Evolutionary conservation across 1,284 basidiomycete species (phyloP), one percentile per base, ranked within the genome.

Genomic region (Rhizopogon parksii): DNA sequence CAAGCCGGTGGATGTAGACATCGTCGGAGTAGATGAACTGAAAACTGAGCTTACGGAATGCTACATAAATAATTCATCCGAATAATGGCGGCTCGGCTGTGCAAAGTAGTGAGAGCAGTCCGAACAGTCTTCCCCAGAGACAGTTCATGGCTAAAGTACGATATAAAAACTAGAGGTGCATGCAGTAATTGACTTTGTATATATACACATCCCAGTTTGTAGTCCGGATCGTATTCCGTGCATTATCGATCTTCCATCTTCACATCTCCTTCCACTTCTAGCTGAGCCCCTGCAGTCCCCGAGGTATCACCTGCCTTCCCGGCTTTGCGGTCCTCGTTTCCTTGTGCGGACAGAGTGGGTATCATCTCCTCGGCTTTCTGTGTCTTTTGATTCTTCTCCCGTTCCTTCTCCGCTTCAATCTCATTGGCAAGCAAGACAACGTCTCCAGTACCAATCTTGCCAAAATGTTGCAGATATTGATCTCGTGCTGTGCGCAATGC

Each of bases 371-470:
- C 73, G 37, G 45, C 58, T 56, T 64, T 70, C 52, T 64, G 64
- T 6, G 51, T 52, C 56, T 58, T 67, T 47, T 70, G 66, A 46
- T 35, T 38, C 51, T 45, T 49, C 49, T 64, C 70, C 30, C 62
- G 63, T 51, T 74, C 69, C 53, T 72, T 76, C 57, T 80, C 83
- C 49, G 76, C 76, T 53, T 88, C 86, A 46, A 88, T 87, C 66
- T 84, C 85, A 47, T 79, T 73, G 11, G 72, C 73, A 36, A 89
- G 76, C n/a, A 74, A 61, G 40, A 77, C 69, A 52, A 88, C 71
- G 56, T 88, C 85, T 7, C 85, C 86, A n/a, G 79, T 80, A n/a
- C 83, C 85, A 56, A 88, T 85, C 69, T 80, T 85, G n/a, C 80
- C 79, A 55, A 88, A 87, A 58, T 84, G 80, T 57, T 81, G 79